Conservation (phyloP, 768 basidiomycete genomes). For the Podaxis mareebaensis region DNA sequence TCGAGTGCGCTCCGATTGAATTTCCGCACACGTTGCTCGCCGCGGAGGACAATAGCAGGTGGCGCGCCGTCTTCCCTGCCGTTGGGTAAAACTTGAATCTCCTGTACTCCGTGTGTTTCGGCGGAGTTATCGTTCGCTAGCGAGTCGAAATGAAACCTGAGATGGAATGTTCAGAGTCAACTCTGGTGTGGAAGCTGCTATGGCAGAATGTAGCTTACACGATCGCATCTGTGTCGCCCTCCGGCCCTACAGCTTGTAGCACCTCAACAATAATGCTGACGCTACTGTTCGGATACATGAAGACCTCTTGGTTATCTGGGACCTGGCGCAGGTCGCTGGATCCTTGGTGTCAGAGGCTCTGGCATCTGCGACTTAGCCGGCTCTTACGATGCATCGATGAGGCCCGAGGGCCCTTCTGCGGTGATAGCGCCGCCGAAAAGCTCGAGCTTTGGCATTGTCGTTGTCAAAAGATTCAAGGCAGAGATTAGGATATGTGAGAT, state of each 20-base stretch:
- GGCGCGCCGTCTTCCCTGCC: conserved; percentile 52
- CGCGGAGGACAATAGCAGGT: conserved; percentile 60
- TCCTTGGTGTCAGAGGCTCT: conserved; percentile 9
- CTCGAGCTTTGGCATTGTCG: conserved; percentile 25
- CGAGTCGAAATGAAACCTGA: conserved; percentile 88
- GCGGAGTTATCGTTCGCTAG: conserved; percentile 92
- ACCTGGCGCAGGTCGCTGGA: conserved; percentile 69
- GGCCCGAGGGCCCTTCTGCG: conserved; percentile 49
- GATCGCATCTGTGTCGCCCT: conserved; percentile 59
- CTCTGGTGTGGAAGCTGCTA: neutral
- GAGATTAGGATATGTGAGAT: neutral
- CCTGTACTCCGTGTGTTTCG: conserved; percentile 43
- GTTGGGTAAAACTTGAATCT: conserved; percentile 40
- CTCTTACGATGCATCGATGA: conserved; percentile 86
- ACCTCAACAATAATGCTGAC: conserved; percentile 86
- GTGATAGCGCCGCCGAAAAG: conserved; percentile 91
- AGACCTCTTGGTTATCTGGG: conserved; percentile 94
- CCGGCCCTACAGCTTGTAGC: conserved; percentile 66
- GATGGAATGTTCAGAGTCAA: conserved; percentile 11
- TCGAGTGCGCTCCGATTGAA: conserved; percentile 67
- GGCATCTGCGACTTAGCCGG: neutral
- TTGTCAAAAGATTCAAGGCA: neutral
- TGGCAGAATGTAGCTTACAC: conserved; percentile 46
- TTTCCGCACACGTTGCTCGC: conserved; percentile 74
- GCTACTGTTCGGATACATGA: conserved; percentile 67